phyloP scores from a whole-genome alignment of 1,284 basidiomycete genomes.

The Leccinum pachyderme region DNA sequence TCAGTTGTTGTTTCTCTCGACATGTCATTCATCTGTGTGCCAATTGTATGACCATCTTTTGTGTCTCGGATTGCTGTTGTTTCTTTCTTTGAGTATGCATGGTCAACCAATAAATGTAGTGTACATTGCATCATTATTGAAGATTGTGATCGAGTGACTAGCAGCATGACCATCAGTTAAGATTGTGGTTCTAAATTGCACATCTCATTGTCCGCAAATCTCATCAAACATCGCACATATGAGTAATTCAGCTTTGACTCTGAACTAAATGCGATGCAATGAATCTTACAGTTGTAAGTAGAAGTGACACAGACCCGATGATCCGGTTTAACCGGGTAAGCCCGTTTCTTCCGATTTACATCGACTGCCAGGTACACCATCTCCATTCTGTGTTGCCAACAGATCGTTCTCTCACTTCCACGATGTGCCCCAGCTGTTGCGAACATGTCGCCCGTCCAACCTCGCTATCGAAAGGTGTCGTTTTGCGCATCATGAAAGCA shows the following conservation, averaged over 20 bases:
- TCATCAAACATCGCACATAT: too few relatives aligned
- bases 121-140: too few relatives aligned
- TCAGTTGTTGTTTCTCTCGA: too few relatives aligned
- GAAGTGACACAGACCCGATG: not conserved
- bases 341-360: conserved; percentile 12
- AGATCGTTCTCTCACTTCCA: not conserved
- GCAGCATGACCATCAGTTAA: too few relatives aligned
- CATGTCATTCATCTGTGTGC: too few relatives aligned
- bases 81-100: too few relatives aligned
- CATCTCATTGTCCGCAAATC: too few relatives aligned
- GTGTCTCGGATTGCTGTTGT: too few relatives aligned
- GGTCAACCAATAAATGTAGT: too few relatives aligned
- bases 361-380: conserved; percentile 10
- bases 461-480: conserved; percentile 13
- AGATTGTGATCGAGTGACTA: too few relatives aligned
- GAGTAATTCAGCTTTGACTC: not conserved
- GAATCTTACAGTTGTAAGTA: not conserved
- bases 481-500: conserved; percentile 34
- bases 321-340: not conserved
- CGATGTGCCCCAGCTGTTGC: conserved; percentile 12
- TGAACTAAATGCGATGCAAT: not conserved
- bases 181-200: too few relatives aligned
- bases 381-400: not conserved
- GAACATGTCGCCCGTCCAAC: not conserved
- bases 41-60: too few relatives aligned